Evolutionary conservation across 192 early-diverging fungal species (phyloP).

Genomic region (Allomyces javanicus): DNA sequence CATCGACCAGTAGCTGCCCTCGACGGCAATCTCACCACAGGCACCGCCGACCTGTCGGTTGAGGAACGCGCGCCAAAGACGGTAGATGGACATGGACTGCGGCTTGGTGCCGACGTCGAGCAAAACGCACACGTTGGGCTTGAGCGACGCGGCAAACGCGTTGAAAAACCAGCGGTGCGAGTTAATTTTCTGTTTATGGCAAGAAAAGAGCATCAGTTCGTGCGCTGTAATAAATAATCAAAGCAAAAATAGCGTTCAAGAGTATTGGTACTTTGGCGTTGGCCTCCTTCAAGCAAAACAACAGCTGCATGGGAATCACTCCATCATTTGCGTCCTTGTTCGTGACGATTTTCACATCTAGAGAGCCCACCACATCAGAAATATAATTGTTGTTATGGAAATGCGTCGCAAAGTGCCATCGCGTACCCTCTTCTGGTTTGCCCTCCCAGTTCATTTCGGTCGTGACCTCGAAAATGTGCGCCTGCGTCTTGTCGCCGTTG

Average conservation of each 20-base stretch:
- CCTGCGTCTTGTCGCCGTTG: conserved; percentile 25
- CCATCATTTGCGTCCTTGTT: conserved; percentile 34
- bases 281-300: conserved; percentile 84
- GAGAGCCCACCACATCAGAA: too few species aligned
- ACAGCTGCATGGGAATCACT: conserved; percentile 63
- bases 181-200: conserved; percentile 43
- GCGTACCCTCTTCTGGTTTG: not conserved
- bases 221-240: too few species aligned
- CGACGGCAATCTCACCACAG: conserved; percentile 79
- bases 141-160: conserved; percentile 67
- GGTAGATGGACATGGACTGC: conserved; percentile 61
- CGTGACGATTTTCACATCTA: conserved; percentile 28
- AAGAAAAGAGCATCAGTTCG: too few species aligned
- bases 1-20: conserved; percentile 12
- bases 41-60: conserved; percentile 69
- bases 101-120: conserved; percentile 88
- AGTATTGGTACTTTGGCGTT: conserved; percentile 40
- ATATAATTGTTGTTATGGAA: too few species aligned
- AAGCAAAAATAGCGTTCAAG: too few species aligned
- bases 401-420: too few species aligned
- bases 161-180: conserved; percentile 95
- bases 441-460: conserved; percentile 29
- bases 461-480: conserved; percentile 83
- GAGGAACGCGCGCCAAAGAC: conserved; percentile 86
- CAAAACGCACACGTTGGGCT: conserved; percentile 73